A percentile compares a stretch with the other conserved stretches of the same genome.
Conservation (phyloP, 2,329 filamentous ascomycete species). For the Bipolaris sorokiniana region DNA sequence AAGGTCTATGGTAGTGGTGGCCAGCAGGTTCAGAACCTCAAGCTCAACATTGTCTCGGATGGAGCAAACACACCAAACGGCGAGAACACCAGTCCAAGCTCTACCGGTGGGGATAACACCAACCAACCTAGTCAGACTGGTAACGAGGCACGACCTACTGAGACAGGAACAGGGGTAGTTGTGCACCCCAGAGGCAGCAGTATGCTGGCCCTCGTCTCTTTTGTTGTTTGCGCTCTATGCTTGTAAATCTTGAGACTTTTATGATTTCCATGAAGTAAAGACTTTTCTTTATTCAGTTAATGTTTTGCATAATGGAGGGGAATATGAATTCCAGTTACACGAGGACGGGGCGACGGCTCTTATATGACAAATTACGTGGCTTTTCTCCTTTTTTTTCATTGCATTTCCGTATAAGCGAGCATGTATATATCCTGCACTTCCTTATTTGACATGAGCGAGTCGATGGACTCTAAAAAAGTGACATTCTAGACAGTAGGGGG, state of each 20-base stretch:
- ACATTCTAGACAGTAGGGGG: neutral
- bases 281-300: neutral
- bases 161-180: constrained; percentile 25
- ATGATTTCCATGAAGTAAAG: neutral
- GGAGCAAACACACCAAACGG: constrained; percentile 63
- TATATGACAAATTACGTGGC: neutral
- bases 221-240: constrained; percentile 7
- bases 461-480: neutral
- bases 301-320: neutral
- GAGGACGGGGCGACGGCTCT: neutral
- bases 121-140: constrained; percentile 15
- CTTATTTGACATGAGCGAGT: neutral
- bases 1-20: constrained; percentile 64
- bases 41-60: constrained; percentile 61
- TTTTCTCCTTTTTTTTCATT: neutral
- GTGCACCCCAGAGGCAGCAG: constrained; percentile 2
- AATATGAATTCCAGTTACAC: neutral
- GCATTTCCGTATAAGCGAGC: neutral
- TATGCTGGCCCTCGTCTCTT: constrained; percentile 1
- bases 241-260: neutral
- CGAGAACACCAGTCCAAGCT: constrained; percentile 36
- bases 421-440: neutral
- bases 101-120: neutral
- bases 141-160: constrained; percentile 23
- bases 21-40: constrained; percentile 66